These are phyloP conservation scores for Ehretia macrophylla DNA, from an alignment of 257 asterid species.

Conservation along the genomic window DNA sequence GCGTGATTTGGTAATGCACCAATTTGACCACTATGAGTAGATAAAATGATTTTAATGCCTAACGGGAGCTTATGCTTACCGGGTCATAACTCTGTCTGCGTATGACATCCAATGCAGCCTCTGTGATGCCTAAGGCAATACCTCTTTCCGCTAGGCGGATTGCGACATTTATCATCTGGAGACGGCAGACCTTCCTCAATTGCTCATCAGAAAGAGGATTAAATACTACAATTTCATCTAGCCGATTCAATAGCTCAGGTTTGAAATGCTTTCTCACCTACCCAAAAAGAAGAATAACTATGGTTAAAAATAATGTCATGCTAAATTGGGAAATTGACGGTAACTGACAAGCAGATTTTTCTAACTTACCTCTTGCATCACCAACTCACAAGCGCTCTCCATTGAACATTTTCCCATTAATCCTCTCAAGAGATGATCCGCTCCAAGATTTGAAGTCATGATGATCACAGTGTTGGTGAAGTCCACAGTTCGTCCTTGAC, in stretches of 20 bases:
- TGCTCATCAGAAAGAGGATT: slow-evolving; percentile 86
- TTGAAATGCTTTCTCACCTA: slow-evolving; percentile 90
- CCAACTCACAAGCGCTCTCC: slow-evolving; percentile 83
- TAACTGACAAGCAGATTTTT: not conserved
- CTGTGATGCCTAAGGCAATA: slow-evolving; percentile 72
- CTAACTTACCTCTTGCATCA: slow-evolving; percentile 64
- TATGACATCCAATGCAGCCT: slow-evolving; percentile 69
- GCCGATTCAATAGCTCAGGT: slow-evolving; percentile 78
- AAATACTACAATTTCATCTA: slow-evolving; percentile 84
- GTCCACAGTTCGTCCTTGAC: slow-evolving; percentile 86
- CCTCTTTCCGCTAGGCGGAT: slow-evolving; percentile 83
- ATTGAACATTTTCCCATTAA: slow-evolving; percentile 60
- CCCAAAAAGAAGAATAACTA: not conserved
- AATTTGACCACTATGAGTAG: not conserved
- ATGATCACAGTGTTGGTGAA: slow-evolving; percentile 77
- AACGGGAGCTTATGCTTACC: slow-evolving; percentile 30
- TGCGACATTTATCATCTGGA: slow-evolving; percentile 79
- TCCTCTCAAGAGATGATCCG: slow-evolving; percentile 63
- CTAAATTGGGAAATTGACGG: too few species aligned
- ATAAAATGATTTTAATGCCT: not conserved
- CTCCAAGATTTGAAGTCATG: slow-evolving; percentile 94
- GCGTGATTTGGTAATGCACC: too few species aligned
- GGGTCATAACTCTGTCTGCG: slow-evolving; percentile 80
- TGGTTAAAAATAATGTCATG: too few species aligned
- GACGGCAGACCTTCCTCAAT: slow-evolving; percentile 73